Evolutionary conservation across 1,139 yeast genomes (phyloP).

Genomic region (Protomyces macrosporus): DNA sequence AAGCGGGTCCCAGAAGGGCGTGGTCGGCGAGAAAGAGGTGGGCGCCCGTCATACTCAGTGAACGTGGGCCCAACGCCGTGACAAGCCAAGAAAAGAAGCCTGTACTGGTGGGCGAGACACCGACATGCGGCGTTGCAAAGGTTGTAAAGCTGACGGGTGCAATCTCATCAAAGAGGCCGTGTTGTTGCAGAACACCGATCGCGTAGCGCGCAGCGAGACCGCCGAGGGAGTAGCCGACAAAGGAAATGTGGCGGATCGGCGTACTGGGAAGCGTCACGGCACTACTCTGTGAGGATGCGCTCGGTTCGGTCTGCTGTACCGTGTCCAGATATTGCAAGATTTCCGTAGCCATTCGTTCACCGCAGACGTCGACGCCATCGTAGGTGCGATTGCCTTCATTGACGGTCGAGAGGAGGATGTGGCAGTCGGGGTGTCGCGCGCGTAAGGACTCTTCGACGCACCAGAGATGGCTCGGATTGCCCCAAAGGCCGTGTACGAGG

Average conservation of each 20-base stretch:
- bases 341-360: slow-evolving; percentile 63
- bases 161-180: slow-evolving; percentile 54
- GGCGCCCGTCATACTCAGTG: slow-evolving; percentile 68
- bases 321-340: slow-evolving; percentile 35
- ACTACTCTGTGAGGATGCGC: neutral
- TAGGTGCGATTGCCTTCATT: slow-evolving; percentile 73
- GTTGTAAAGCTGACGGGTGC: slow-evolving; percentile 61
- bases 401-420: slow-evolving; percentile 60
- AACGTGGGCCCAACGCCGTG: slow-evolving; percentile 55
- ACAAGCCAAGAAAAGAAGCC: slow-evolving; percentile 46
- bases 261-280: slow-evolving; percentile 17
- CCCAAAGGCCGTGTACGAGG: slow-evolving; percentile 54
- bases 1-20: neutral
- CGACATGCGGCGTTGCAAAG: slow-evolving; percentile 89
- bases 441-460: slow-evolving; percentile 53
- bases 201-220: slow-evolving; percentile 57
- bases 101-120: slow-evolving; percentile 49
- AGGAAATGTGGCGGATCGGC: slow-evolving; percentile 40
- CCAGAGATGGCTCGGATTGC: slow-evolving; percentile 68
- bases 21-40: slow-evolving; percentile 53
- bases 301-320: slow-evolving; percentile 5
- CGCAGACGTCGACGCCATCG: slow-evolving; percentile 74
- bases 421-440: slow-evolving; percentile 46
- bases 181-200: slow-evolving; percentile 57
- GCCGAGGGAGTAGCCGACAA: slow-evolving; percentile 54